A percentile compares a stretch with the other conserved stretches of the same genome.
Evolutionary conservation across 78 protist genomes (phyloP).

Genomic region (Pigoraptor vietnamica): DNA sequence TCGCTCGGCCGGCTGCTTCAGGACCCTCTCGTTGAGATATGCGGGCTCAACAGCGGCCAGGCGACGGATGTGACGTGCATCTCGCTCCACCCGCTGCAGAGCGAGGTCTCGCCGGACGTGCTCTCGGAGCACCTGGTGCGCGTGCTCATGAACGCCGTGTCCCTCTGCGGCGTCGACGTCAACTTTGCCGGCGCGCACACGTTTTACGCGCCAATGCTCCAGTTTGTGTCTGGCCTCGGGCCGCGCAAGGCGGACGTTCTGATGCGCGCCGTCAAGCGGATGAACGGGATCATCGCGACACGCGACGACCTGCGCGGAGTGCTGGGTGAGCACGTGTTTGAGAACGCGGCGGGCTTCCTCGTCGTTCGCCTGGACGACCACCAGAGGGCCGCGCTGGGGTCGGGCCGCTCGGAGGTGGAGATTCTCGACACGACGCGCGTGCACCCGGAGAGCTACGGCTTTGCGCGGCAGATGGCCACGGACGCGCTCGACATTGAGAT

Average conservation of each 20-base stretch:
- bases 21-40: not conserved
- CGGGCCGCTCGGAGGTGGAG: not conserved
- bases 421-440: not conserved
- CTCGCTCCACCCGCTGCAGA: not conserved
- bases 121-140: not conserved
- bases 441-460: not conserved
- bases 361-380: not conserved
- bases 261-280: not conserved
- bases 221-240: slow-evolving; percentile 14
- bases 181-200: not conserved
- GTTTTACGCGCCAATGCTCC: not conserved
- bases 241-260: slow-evolving; percentile 16
- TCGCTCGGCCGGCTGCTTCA: not conserved
- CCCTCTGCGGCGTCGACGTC: not conserved
- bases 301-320: too few species aligned
- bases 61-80: not conserved
- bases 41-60: not conserved
- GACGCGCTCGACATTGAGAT: not conserved
- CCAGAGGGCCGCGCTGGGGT: too few species aligned
- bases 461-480: not conserved
- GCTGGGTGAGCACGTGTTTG: too few species aligned
- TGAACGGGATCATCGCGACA: too few species aligned
- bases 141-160: not conserved
- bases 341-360: too few species aligned
- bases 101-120: not conserved